phyloP scores from a whole-genome alignment of 176 grass and related monocot species.

The Eragrostis nindensis region DNA sequence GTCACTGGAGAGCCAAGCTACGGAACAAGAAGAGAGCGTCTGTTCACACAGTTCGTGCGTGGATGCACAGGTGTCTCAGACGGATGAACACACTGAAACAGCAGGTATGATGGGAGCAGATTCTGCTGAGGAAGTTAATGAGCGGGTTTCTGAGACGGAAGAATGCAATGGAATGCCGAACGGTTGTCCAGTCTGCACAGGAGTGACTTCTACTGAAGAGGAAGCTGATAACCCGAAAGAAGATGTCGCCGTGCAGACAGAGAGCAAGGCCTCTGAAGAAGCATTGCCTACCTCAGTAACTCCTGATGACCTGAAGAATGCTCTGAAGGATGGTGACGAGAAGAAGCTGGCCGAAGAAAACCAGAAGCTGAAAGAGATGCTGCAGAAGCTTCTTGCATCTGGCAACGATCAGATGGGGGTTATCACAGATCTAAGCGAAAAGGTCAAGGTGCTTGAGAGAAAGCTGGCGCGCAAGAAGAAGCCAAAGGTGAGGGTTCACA shows the following conservation, averaged over 20 bases:
- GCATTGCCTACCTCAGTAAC: background rate
- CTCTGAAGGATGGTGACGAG: background rate
- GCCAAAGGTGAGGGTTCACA: conserved; percentile 49
- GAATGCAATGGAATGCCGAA: background rate
- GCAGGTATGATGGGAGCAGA: background rate
- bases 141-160: background rate
- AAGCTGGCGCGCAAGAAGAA: conserved; percentile 60
- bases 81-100: background rate
- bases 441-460: conserved; percentile 63
- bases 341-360: conserved; percentile 59
- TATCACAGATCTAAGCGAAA: conserved; percentile 64
- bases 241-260: background rate
- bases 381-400: conserved; percentile 58
- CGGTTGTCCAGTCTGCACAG: background rate
- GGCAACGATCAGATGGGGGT: conserved; percentile 56
- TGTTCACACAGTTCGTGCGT: background rate
- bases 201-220: background rate
- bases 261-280: conserved; percentile 20
- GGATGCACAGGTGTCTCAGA: background rate
- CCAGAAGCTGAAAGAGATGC: conserved; percentile 62
- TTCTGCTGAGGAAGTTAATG: background rate
- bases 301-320: no score
- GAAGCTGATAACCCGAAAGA: background rate
- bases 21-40: background rate
- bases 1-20: background rate